Conservation (phyloP, 208 protist genomes). For the Trypanosoma platydactyli region DNA sequence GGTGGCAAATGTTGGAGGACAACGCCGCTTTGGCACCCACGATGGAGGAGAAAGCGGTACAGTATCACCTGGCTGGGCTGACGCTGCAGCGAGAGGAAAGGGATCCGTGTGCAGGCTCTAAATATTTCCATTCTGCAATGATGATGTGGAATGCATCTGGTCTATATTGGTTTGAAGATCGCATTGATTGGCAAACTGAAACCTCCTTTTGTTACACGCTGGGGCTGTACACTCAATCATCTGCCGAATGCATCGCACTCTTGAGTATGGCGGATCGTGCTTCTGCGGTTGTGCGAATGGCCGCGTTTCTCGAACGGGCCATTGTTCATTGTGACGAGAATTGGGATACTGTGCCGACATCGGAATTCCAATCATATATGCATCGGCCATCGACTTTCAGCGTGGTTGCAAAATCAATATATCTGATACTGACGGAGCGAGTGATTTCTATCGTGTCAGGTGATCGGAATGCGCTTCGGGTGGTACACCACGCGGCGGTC, state of each 20-base stretch:
- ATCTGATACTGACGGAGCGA: not conserved
- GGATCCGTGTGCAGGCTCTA: conserved; percentile 1
- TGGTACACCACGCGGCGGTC: conserved; percentile 3
- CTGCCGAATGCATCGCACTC: not conserved
- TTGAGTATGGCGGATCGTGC: not conserved
- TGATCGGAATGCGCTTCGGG: not conserved
- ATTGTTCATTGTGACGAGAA: conserved; percentile 7
- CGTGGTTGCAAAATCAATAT: not conserved
- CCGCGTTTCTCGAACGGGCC: conserved; percentile 3
- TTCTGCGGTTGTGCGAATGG: not conserved
- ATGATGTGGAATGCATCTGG: conserved; percentile 15
- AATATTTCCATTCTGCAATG: conserved; percentile 18
- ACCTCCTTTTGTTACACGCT: conserved; percentile 12
- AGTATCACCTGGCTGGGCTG: conserved; percentile 35
- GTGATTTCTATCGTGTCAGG: not conserved
- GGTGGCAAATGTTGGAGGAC: conserved; percentile 37
- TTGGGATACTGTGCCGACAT: not conserved
- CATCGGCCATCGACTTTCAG: conserved; percentile 1
- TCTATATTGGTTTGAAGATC: conserved; percentile 18
- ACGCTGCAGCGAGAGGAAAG: not conserved
- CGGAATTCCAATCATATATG: not conserved
- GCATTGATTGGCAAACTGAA: conserved; percentile 8
- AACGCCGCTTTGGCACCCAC: conserved; percentile 21
- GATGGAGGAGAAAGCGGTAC: conserved; percentile 30
- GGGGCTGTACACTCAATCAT: not conserved